phyloP scores from a whole-genome alignment of 352 stramenopile genomes.

The Phytopythium oedochilum region DNA sequence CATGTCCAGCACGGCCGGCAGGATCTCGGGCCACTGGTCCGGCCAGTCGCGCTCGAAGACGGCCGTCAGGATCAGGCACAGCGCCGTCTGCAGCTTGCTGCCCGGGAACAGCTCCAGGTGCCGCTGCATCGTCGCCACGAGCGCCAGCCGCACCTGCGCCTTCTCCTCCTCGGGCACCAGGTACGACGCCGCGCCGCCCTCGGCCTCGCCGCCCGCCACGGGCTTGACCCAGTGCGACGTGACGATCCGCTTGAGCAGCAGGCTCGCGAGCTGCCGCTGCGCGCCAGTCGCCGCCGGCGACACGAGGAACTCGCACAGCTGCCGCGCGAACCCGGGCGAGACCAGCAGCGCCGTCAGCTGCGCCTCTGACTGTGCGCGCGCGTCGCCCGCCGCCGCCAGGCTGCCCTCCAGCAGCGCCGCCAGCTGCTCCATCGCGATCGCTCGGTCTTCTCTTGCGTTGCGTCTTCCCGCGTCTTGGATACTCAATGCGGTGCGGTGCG shows the following conservation, averaged over 20 bases:
- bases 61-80: conserved; percentile 70
- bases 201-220: conserved; percentile 17
- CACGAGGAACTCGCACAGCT: conserved; percentile 73
- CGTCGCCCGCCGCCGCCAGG: conserved; percentile 33
- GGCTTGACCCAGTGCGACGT: conserved; percentile 48
- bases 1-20: conserved; percentile 58
- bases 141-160: conserved; percentile 45
- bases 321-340: conserved; percentile 57
- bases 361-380: conserved; percentile 56
- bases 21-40: conserved; percentile 75
- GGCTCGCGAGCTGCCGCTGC: conserved; percentile 62
- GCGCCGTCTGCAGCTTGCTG: conserved; percentile 75
- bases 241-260: conserved; percentile 78
- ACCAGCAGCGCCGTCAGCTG: conserved; percentile 58
- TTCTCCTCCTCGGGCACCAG: conserved; percentile 66
- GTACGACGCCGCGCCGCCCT: conserved; percentile 34
- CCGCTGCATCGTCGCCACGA: conserved; percentile 57
- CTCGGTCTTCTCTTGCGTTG: background rate
- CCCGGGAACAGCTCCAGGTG: conserved; percentile 47
- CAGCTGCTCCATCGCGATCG: conserved; percentile 20
- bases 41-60: conserved; percentile 85
- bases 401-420: conserved; percentile 50
- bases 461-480: background rate
- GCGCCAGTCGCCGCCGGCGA: conserved; percentile 15
- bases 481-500: background rate